These are phyloP conservation scores for Calonectria hawksworthii DNA, from an alignment of 2,329 filamentous ascomycete genomes.

Conservation along the genomic window DNA sequence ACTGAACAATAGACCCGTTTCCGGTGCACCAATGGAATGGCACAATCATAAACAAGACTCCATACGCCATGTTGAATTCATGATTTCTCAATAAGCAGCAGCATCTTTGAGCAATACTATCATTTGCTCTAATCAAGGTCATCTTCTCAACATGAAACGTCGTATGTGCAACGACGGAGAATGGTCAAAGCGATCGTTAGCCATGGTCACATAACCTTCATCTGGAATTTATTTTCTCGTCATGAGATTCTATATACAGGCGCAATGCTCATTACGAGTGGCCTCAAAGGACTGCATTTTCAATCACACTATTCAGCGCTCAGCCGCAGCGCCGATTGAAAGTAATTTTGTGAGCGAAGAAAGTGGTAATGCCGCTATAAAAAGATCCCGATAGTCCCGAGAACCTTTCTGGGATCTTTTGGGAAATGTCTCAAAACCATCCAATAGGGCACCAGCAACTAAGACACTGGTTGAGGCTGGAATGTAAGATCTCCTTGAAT, in stretches of 20 bases:
- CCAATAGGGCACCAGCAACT: not conserved
- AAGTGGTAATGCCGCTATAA: not conserved
- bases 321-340: not conserved
- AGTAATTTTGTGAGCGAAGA: not conserved
- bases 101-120: no score
- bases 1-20: no score
- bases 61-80: no score
- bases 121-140: no score
- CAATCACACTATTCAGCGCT: not conserved
- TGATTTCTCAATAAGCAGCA: no score
- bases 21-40: no score
- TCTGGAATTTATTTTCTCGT: not conserved
- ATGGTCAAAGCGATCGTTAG: no score
- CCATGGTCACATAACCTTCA: not conserved
- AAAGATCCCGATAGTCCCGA: not conserved
- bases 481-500: no score
- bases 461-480: not conserved
- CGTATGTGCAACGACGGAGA: no score
- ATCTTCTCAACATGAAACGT: no score
- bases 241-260: no score
- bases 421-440: not conserved
- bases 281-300: not conserved
- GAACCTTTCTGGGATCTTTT: not conserved
- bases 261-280: not conserved
- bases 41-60: no score